Percentiles rank a stretch among this genome's conserved stretches.
phyloP scores from a whole-genome alignment of 257 asterid genomes.

The Solanum gandarillasii region DNA sequence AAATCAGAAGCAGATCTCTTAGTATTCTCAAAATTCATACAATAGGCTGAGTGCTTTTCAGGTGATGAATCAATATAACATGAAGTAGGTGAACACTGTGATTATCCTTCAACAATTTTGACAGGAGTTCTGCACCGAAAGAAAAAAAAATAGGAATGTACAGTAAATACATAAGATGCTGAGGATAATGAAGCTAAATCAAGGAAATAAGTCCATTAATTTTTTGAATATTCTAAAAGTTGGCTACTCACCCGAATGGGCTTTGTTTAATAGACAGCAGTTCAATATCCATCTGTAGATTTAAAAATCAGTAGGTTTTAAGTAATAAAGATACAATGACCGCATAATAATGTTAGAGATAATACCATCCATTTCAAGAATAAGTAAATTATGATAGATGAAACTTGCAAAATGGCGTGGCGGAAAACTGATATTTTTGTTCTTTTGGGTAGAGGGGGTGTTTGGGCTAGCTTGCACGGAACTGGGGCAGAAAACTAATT shows the following conservation, averaged over 20 bases:
- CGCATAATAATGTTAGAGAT: not conserved
- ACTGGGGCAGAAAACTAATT: not conserved
- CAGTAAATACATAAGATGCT: not conserved
- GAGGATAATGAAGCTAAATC: not conserved
- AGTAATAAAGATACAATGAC: not conserved
- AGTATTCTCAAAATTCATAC: not conserved
- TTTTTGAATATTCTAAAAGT: not conserved
- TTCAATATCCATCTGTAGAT: constrained; percentile 72
- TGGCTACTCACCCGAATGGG: constrained; percentile 67
- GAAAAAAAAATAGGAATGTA: not conserved
- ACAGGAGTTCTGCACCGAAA: constrained; percentile 65
- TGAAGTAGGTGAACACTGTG: not conserved
- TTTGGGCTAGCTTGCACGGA: not conserved
- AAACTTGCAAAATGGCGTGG: not conserved
- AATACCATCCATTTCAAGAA: not conserved
- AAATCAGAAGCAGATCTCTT: not conserved
- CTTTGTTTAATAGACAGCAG: constrained; percentile 80
- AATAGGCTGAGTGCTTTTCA: not conserved
- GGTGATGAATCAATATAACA: constrained; percentile 2
- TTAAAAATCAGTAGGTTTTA: not conserved
- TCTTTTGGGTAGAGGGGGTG: not conserved
- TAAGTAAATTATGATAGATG: not conserved
- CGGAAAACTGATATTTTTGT: not conserved
- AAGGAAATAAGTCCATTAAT: not conserved
- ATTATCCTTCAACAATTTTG: constrained; percentile 75